phyloP scores from a whole-genome alignment of 2,329 filamentous ascomycete species.

The Monilinia vaccinii-corymbosi region DNA sequence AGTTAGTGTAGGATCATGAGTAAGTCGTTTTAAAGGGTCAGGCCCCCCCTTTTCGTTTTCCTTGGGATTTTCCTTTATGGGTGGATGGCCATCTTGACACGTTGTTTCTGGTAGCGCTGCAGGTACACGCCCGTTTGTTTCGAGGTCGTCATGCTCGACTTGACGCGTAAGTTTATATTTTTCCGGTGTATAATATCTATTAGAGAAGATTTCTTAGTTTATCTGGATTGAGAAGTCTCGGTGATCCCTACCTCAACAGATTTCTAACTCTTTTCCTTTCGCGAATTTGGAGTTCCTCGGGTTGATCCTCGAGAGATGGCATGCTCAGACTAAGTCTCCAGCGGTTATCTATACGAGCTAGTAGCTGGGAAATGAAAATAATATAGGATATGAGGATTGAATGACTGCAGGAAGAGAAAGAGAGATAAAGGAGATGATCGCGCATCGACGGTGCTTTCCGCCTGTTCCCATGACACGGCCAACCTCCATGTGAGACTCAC shows the following conservation, averaged over 20 bases:
- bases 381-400: not conserved
- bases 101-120: not conserved
- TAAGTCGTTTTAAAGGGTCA: conserved; percentile 3
- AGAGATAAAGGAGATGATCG: not conserved
- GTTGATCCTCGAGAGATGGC: not conserved
- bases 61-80: not conserved
- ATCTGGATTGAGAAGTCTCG: not conserved
- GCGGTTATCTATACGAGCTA: not conserved
- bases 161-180: not conserved
- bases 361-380: not conserved
- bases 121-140: not conserved
- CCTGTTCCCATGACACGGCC: not conserved
- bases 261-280: conserved; percentile 9
- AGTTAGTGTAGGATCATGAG: conserved; percentile 34
- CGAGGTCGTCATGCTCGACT: not conserved
- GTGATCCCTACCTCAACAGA: not conserved
- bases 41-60: not conserved
- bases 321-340: not conserved
- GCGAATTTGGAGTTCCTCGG: not conserved
- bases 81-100: not conserved
- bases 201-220: too few species aligned
- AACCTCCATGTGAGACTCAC: not conserved
- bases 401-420: not conserved
- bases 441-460: not conserved
- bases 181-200: conserved; percentile 12